Percentiles rank a stretch among this genome's conserved stretches.
Conservation (phyloP, 1,139 yeast genomes). For the Kurtzmaniella quercitrusa region DNA sequence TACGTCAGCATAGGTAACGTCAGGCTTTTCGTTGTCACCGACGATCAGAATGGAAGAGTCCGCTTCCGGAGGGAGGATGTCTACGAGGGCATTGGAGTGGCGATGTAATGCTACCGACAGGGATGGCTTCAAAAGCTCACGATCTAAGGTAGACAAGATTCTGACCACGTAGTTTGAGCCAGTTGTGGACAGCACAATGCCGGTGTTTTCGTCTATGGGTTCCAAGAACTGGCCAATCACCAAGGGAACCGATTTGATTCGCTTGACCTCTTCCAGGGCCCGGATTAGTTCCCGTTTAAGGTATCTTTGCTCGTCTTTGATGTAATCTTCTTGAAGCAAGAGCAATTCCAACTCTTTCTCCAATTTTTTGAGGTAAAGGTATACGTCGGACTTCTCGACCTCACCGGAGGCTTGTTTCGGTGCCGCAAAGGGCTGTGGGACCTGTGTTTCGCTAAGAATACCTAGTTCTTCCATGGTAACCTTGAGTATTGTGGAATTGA, state of each 20-base stretch:
- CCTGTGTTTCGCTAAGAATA: conserved; percentile 14
- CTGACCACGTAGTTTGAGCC: conserved; percentile 97
- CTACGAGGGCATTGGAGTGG: conserved; percentile 96
- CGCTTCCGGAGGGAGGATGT: conserved; percentile 97
- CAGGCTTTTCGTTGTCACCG: conserved; percentile 91
- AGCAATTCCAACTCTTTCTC: conserved; percentile 86
- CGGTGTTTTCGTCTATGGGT: conserved; percentile 95
- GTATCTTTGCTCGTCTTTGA: conserved; percentile 97
- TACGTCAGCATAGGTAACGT: conserved; percentile 86
- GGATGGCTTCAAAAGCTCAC: conserved; percentile 91
- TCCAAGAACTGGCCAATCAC: conserved; percentile 98
- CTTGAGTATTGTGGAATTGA: neutral
- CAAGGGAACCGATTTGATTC: conserved; percentile 94
- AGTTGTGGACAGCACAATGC: conserved; percentile 94
- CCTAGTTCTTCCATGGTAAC: conserved; percentile 27
- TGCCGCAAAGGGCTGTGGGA: conserved; percentile 9
- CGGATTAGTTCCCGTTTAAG: conserved; percentile 88
- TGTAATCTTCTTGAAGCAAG: conserved; percentile 87
- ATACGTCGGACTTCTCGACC: conserved; percentile 56
- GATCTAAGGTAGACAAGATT: conserved; percentile 87
- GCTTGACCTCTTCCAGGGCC: conserved; percentile 97
- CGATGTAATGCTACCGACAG: conserved; percentile 97
- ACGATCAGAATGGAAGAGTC: conserved; percentile 94
- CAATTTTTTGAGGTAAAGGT: conserved; percentile 76
- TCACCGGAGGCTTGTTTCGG: conserved; percentile 13